Evolutionary conservation across 202 grass and related monocot genomes (phyloP), one percentile per base, ranked within the genome.

Genomic region (Bolboschoenoplectus hybrid): DNA sequence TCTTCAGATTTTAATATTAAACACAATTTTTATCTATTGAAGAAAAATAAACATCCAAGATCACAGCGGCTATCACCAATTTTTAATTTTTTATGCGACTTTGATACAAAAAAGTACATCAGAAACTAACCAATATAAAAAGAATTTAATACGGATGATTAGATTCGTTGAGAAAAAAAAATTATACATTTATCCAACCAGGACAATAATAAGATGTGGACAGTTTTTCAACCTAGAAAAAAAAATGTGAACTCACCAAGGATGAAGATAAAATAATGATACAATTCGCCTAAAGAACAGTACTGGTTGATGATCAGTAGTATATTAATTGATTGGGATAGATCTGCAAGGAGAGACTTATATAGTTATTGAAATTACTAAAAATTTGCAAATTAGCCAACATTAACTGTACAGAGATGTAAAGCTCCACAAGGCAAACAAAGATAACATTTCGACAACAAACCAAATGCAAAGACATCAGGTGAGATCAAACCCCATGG

Each of bases 401-500:
- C 32, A 57, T 32, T 58, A 9, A 17, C 51, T 79, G 13, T 76
- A 76, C 49, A 76, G 4, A 6, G 26, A 70, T 41, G 41, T 39
- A 17, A 40, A 79, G 0, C 50, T 79, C 41, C 52, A 79, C 74
- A 79, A 40, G 51, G 13, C 52, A 79, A 77, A 77, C 52, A 79
- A 77, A 77, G 41, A 56, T 57, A 79, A 40, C 10, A 36, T 57
- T 58, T 79, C 2, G 51, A 79, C 74, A 77, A 56, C 50, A 39
- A 39, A 56, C 16, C 51, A 57, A 79, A 79, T 79, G 51, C 74
- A 58, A 79, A 79, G 9, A 79, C 7, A 11, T 17, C 35, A 79
- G 51, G 50, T 40, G 34, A 68, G 7, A 74, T 79, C 34, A 79
- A 40, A 57, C 52, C 52, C 74, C 14, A 58, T 58, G 41, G 4